Evolutionary conservation across 352 stramenopile genomes (phyloP).

Genomic region (Phytophthora pseudosyringae): DNA sequence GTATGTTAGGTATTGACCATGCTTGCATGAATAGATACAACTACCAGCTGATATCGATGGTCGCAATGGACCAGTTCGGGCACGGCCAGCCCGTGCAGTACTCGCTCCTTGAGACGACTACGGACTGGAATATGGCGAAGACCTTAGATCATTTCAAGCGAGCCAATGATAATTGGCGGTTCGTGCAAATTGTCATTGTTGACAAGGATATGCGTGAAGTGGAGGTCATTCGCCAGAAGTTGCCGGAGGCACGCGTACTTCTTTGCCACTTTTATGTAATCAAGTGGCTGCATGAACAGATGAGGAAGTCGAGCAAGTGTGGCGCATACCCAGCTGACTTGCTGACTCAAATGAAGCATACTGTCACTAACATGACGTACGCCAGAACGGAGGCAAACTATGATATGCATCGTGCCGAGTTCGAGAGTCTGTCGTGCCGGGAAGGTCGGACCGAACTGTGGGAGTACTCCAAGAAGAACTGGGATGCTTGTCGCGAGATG

Average conservation of each 20-base stretch:
- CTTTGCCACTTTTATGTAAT: slow-evolving; percentile 20
- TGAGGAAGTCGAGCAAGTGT: slow-evolving; percentile 5
- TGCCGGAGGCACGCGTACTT: background rate
- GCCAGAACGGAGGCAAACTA: background rate
- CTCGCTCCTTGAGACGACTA: too few relatives aligned
- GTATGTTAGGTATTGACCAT: too few relatives aligned
- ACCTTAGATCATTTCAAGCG: slow-evolving; percentile 14
- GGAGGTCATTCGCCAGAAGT: slow-evolving; percentile 2
- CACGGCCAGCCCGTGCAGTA: too few relatives aligned
- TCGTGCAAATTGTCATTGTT: slow-evolving; percentile 10
- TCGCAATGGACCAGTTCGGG: too few relatives aligned
- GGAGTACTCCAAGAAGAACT: slow-evolving; percentile 22
- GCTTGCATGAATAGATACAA: too few relatives aligned
- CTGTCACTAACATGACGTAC: slow-evolving; percentile 20
- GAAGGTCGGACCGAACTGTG: background rate
- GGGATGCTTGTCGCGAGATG: slow-evolving; percentile 9
- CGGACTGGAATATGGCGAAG: slow-evolving; percentile 16
- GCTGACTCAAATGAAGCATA: slow-evolving; percentile 12
- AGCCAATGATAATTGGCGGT: slow-evolving; percentile 16
- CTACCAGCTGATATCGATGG: too few relatives aligned
- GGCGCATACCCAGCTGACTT: slow-evolving; percentile 5
- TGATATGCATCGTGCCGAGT: slow-evolving; percentile 6
- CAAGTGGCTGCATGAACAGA: slow-evolving; percentile 17
- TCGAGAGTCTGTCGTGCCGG: background rate
- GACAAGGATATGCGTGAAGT: slow-evolving; percentile 20